phyloP scores from a whole-genome alignment of 164 flowering plant genomes.

The Liquidambar formosana region DNA sequence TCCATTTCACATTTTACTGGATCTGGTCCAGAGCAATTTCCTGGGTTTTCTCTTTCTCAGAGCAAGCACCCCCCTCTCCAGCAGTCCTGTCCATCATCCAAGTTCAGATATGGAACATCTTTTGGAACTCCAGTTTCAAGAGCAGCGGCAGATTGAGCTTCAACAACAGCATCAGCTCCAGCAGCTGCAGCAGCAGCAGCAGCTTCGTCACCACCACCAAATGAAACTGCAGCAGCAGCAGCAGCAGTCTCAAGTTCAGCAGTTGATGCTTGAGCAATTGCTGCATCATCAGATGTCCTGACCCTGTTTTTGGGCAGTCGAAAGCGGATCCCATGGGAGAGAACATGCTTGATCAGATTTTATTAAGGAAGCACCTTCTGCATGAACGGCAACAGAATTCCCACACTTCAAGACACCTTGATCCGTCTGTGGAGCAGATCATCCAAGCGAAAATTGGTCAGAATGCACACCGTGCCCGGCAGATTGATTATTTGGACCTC shows the following conservation, averaged over 20 bases:
- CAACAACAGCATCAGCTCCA: slow-evolving; percentile 11
- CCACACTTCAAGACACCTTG: slow-evolving; percentile 3
- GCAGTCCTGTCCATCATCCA: neutral
- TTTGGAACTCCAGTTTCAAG: slow-evolving; percentile 5
- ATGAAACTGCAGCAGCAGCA: slow-evolving; percentile 3
- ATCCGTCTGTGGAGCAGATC: slow-evolving; percentile 7
- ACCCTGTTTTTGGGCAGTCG: neutral
- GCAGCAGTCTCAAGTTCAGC: slow-evolving; percentile 5
- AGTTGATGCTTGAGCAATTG: slow-evolving; percentile 5
- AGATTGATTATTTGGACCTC: slow-evolving; percentile 4
- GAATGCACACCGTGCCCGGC: neutral
- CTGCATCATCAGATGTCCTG: slow-evolving; percentile 10
- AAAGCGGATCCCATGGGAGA: slow-evolving; percentile 1
- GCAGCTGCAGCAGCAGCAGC: neutral
- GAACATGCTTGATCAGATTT: slow-evolving; percentile 3
- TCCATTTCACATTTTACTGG: slow-evolving; percentile 6
- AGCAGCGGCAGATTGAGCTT: neutral
- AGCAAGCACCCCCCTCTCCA: slow-evolving; percentile 3
- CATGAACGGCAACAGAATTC: slow-evolving; percentile 7
- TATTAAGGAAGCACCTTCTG: slow-evolving; percentile 2
- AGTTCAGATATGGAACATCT: slow-evolving; percentile 14
- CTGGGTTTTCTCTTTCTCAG: slow-evolving; percentile 2
- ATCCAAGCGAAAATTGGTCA: slow-evolving; percentile 6
- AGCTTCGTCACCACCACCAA: slow-evolving; percentile 4
- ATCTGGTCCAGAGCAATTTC: slow-evolving; percentile 3